Evolutionary conservation across 306 rosid genomes (phyloP), one percentile per base, ranked within the genome.

Genomic region (Citrullus amarus): DNA sequence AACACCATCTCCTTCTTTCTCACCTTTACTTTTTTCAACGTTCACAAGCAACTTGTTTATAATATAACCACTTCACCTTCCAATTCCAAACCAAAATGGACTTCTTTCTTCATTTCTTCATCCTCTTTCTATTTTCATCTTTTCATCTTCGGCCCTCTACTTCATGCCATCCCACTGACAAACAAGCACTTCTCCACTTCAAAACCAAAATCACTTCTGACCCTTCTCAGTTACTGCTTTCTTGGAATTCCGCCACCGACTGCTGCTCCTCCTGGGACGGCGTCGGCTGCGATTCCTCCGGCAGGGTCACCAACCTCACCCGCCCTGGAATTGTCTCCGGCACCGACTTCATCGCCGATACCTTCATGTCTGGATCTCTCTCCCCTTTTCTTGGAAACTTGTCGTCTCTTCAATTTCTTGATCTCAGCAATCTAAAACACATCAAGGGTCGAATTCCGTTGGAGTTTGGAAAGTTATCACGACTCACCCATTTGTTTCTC

Each of bases 381-480:
- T 91, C 93, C 54, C 93, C 93, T 76, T 91, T 55, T 67, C 89
- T 91, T 10, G 93, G 90, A 22, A 91, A 89, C 88, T 82, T 91
- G 71, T 79, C 92, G 0, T 59, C 43, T 60, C 86, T 89, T 46
- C 83, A 82, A 72, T 34, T 81, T 81, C 85, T 88, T 39, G 90
- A 88, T 81, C 85, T 91, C 16, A 77, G 88, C 71, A 80, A 78
- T 73, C 88, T 89, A 32, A 88, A 85, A 79, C 36, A 86, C 50
- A 51, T 89, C 75, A 81, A 80, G 22, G 91, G 96, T 75, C 83
- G 87, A 14, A 86, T 91, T 25, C 93, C 96, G 3, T 20, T 22
- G 2, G 85, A 88, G 56, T 48, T 89, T 2, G 89, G 89, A 68
- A 84, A 82, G 50, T 57, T 91, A 7, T 67, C 75, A 9, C 65